Evolutionary conservation across 306 rosid genomes (phyloP).

Genomic region (Sesbania bispinosa): DNA sequence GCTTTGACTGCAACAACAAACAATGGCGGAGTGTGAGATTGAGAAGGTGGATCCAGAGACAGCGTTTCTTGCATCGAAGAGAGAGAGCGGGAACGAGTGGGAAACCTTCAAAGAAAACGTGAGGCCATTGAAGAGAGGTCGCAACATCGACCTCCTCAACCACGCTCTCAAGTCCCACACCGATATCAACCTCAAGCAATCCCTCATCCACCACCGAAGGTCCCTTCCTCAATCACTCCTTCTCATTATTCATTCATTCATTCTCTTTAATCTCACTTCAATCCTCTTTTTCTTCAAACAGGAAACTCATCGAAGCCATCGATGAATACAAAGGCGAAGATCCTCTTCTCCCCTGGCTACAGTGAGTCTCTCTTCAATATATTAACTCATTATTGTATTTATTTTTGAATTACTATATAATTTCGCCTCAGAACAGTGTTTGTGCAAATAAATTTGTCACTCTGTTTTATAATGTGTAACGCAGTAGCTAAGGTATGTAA

Average conservation of each 20-base stretch:
- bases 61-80: constrained; percentile 64
- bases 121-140: constrained; percentile 87
- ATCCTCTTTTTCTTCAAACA: background rate
- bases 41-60: constrained; percentile 64
- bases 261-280: background rate
- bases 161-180: constrained; percentile 59
- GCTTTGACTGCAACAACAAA: background rate
- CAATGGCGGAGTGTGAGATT: constrained; percentile 30
- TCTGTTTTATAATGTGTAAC: no score
- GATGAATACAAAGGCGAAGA: constrained; percentile 78
- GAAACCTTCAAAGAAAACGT: constrained; percentile 90
- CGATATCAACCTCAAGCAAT: constrained; percentile 53
- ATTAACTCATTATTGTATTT: background rate
- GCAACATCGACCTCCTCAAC: constrained; percentile 66
- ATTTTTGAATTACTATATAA: background rate
- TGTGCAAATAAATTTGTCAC: no score
- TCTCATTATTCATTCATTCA: background rate
- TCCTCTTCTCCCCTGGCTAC: constrained; percentile 87
- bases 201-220: constrained; percentile 63
- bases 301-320: constrained; percentile 66
- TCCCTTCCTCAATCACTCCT: background rate
- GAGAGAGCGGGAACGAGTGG: constrained; percentile 77
- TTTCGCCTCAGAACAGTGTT: no score
- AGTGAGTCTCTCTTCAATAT: constrained; percentile 43
- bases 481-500: no score